Evolutionary conservation across 2,329 filamentous ascomycete species (phyloP), one percentile per base, ranked within the genome.

Genomic region (Dothidotthia symphoricarpi): DNA sequence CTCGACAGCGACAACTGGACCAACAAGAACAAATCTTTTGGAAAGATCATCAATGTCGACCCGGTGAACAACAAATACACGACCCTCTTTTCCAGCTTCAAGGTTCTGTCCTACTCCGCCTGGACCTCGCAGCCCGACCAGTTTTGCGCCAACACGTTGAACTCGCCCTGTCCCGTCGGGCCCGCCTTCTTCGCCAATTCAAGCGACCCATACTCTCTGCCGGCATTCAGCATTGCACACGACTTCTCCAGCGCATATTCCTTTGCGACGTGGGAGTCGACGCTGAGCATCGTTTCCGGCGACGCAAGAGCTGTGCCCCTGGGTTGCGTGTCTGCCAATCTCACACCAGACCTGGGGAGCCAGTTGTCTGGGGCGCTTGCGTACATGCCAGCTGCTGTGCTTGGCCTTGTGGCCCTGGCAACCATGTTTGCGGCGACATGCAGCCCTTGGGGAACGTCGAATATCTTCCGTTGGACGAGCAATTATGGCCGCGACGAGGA

Each of bases 401-500:
- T 98, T 22, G 70, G 91, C 3, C 74, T 91, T 27, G 87, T 94
- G 30, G 93, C 82, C 2, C 67, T 89, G 41, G 88, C 90, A 11
- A 95, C 91, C 6, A 73, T 90, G 24, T 82, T 88, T 50, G 89
- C 93, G 3, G 86, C 82, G 33, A 87, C 94, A 25, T 91, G 82
- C 62, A 96, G 90, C 59, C 93, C 93, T 0, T 98, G 93, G 91
- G 93, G 93, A 14, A 87, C 88, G 1, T 81, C 81, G 6, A 86
- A 98, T 62, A 76, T 91, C 14, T 97, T 97, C 64, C 83, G 87
- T 51, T 98, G 91, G 89, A 89, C 88, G n/a, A 94, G 88, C 60
- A 98, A 98, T 63, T 97, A 95, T 63, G 93, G 93, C 24, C 82
- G 91, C 53, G 93, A 98, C 55, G 86, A 88, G 45, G 93, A 98